phyloP scores from a whole-genome alignment of 176 grass and related monocot genomes.

The Oryza officinalis region DNA sequence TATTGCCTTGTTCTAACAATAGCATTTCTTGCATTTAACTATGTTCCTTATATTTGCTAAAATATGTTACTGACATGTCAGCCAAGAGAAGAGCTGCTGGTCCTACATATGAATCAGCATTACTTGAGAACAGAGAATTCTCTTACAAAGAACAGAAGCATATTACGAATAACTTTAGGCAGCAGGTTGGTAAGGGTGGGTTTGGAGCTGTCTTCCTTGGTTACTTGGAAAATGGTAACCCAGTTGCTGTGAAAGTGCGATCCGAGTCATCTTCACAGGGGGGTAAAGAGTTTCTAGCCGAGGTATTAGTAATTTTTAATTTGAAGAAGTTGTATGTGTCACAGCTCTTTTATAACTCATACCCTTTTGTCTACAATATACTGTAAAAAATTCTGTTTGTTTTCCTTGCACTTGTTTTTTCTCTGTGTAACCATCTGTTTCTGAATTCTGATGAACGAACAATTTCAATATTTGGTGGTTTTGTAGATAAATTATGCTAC shows the following conservation, averaged over 20 bases:
- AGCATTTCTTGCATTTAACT: conserved; percentile 1
- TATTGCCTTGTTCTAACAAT: neutral
- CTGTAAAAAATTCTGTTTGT: neutral
- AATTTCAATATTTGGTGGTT: neutral
- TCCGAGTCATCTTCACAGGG: conserved; percentile 47
- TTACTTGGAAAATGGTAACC: conserved; percentile 45
- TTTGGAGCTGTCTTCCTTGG: conserved; percentile 68
- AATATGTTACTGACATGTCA: neutral
- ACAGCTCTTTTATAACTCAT: neutral
- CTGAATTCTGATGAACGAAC: neutral
- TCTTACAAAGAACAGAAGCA: conserved; percentile 54
- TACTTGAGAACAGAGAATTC: conserved; percentile 51
- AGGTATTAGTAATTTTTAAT: conserved; percentile 48
- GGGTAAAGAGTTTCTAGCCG: conserved; percentile 39
- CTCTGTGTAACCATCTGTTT: neutral
- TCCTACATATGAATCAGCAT: conserved; percentile 13
- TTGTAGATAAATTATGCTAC: neutral
- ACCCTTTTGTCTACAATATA: neutral
- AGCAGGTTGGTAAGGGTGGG: conserved; percentile 62
- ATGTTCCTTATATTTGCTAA: neutral
- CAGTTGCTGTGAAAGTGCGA: conserved; percentile 66
- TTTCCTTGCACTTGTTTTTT: neutral
- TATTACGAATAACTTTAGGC: conserved; percentile 60
- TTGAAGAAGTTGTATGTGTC: neutral
- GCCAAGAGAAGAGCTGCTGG: conserved; percentile 17